Conservation (phyloP, 2,329 filamentous ascomycete species). For the Cladobotryum mycophilum region DNA sequence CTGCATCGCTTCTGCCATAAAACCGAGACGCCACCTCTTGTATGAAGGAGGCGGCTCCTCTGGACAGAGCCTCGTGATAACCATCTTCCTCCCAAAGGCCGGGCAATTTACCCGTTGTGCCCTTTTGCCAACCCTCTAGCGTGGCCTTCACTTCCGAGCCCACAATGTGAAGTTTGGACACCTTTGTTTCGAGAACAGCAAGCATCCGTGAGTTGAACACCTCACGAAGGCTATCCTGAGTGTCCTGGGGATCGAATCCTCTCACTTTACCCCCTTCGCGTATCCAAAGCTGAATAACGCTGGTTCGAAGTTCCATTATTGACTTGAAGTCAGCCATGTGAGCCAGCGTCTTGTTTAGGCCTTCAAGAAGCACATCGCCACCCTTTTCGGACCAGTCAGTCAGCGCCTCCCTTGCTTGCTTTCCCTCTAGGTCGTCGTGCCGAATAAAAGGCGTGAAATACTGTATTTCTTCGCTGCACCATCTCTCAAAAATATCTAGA, state of each 20-base stretch:
- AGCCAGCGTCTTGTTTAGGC: conserved; percentile 54
- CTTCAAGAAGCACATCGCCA: conserved; percentile 53
- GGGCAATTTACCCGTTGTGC: conserved; percentile 41
- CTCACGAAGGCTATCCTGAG: conserved; percentile 62
- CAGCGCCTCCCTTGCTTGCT: conserved; percentile 54
- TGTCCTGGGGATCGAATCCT: conserved; percentile 60
- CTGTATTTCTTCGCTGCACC: conserved; percentile 76
- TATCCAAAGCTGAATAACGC: conserved; percentile 70
- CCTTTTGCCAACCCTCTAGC: conserved; percentile 54
- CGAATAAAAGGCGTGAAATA: conserved; percentile 84
- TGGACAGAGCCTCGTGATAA: conserved; percentile 58
- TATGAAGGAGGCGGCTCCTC: conserved; percentile 63
- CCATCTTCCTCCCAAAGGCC: conserved; percentile 63
- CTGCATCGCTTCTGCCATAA: conserved; percentile 63
- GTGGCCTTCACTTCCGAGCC: conserved; percentile 57
- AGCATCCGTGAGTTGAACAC: conserved; percentile 64
- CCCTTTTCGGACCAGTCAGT: conserved; percentile 58
- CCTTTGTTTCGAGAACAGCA: conserved; percentile 55
- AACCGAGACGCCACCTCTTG: conserved; percentile 61
- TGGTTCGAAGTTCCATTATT: conserved; percentile 63
- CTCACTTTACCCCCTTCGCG: conserved; percentile 56
- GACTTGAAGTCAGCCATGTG: conserved; percentile 59
- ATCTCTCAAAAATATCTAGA: conserved; percentile 69
- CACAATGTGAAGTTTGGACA: conserved; percentile 57
- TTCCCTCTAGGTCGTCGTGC: conserved; percentile 65